Evolutionary conservation across 2,329 filamentous ascomycete genomes (phyloP), one percentile per base, ranked within the genome.

Genomic region (Aciculosporium take): DNA sequence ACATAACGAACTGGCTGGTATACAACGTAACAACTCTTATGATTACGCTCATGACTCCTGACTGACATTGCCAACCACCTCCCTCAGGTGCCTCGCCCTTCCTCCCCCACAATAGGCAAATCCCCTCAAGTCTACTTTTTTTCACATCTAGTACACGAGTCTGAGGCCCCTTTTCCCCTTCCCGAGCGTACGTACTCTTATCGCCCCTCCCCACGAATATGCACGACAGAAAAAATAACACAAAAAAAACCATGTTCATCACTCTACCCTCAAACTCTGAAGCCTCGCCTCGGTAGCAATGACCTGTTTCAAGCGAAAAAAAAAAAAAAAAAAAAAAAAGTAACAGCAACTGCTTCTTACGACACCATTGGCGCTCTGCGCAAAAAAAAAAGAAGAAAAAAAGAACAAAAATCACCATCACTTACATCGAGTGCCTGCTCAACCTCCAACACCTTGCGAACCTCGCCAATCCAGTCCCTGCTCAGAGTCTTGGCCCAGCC

Each of bases 401-500:
- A n/a, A n/a, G n/a, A n/a, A n/a, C n/a, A n/a, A n/a, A n/a, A n/a
- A n/a, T n/a, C n/a, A n/a, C n/a, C 4, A 37, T 49, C 21, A 74
- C 80, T 78, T 64, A 94, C 91, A 63, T 98, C 91, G 54, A 98
- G 71, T 55, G 91, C 91, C 67, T 98, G 91, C 65, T 84, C 81
- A 49, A 96, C 91, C 67, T 98, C 91, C 55, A 98, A 69, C 49
- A 94, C 85, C 66, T 87, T 83, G 59, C 91, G 78, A 47, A 87
- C 84, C 69, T 98, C 91, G 40, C 72, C 74, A 51, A 98, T 65
- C 91, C 91, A 98, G 62, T 98, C 91, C 56, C 83, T 79, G 63
- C 85, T 93, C 57, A 98, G 66, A 31, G 88, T 89, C 72, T 91
- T 94, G 37, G 89, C 88, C 91, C 91, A 98, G 21, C 91, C 91